Base-by-base conservation (phyloP, 2,329 filamentous ascomycete species). In the Penicillium paneum region DNA sequence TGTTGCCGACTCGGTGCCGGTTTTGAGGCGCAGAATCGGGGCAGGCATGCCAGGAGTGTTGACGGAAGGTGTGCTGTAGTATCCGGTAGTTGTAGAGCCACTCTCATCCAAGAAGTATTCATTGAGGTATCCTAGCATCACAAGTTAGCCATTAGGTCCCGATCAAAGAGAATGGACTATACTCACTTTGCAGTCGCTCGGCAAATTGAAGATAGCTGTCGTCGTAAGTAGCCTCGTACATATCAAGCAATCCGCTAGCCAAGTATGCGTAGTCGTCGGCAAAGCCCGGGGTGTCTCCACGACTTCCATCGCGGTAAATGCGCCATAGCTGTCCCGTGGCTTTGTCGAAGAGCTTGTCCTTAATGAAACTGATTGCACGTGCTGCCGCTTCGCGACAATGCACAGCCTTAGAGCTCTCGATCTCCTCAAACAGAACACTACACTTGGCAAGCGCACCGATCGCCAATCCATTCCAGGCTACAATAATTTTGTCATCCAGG, bases 221-320 rank as follows among this genome's bases (percentile, higher is more conserved):
- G 53, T 96, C 86, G 58, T 88, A 87, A 0, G 90, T 96, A 0
- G 87, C 83, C 70, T 93, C 87, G 68, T 95, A 95, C 28, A 97
- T 81, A 62, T 92, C 87, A 53, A 97, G 77, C 1, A 97, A 78
- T 0, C 91, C 93, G 46, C 87, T 84, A 46, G 91, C 89, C 38
- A 97, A 72, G 71, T 93, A 96, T 3, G 93, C 91, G 68, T 97
- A 97, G 74, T 99, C 94, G 64, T 97, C 94, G 1, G 93, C 90
- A 72, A 97, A 96, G 0, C 84, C 92, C 36, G 81, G 79, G 0
- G 84, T 86, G 17, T 84, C 79, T 28, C 87, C 85, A 8, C 84
- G 79, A 2, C 83, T 77, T 15, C 74, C 83, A 57, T 86, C 83
- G 29, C 85, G 84, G 73, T 88, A 95, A 39, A 93, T 84, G 46